Evolutionary conservation across 805 yeast species (phyloP).

Genomic region (Myxozyma monticola): DNA sequence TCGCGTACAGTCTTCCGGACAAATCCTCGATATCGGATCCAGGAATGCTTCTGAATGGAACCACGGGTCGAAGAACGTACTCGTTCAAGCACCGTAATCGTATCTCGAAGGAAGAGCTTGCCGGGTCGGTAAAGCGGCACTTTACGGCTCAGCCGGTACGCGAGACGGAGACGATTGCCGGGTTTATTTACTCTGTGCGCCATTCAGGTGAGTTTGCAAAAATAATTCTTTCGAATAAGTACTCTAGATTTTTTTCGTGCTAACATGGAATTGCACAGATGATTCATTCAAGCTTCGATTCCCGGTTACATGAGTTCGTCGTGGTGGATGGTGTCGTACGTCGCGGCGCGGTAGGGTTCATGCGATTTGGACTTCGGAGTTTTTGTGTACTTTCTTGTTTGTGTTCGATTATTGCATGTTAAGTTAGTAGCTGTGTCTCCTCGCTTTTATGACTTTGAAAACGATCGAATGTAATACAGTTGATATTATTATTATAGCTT

Average conservation of each 20-base stretch:
- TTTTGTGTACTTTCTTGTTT: no score
- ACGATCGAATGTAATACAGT: no score
- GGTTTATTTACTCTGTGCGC: constrained; percentile 80
- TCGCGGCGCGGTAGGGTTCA: no score
- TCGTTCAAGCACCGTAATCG: constrained; percentile 45
- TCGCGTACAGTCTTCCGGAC: constrained; percentile 54
- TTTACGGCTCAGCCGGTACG: constrained; percentile 59
- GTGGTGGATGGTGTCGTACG: no score
- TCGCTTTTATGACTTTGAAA: no score
- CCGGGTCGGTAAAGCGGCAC: constrained; percentile 64
- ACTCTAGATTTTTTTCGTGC: background rate
- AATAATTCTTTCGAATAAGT: background rate
- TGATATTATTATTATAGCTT: no score
- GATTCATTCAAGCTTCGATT: constrained; percentile 5
- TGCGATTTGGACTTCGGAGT: no score
- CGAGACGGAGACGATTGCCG: constrained; percentile 85
- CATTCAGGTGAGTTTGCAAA: constrained; percentile 51
- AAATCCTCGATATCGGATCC: constrained; percentile 64
- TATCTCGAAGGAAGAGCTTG: constrained; percentile 60
- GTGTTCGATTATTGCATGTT: no score
- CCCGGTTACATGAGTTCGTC: no score
- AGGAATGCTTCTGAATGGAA: constrained; percentile 69
- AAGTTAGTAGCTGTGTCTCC: no score
- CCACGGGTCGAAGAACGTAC: constrained; percentile 70
- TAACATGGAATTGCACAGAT: background rate